Evolutionary conservation across 192 early-diverging fungal genomes (phyloP).

Genomic region (Coemansia sp.): DNA sequence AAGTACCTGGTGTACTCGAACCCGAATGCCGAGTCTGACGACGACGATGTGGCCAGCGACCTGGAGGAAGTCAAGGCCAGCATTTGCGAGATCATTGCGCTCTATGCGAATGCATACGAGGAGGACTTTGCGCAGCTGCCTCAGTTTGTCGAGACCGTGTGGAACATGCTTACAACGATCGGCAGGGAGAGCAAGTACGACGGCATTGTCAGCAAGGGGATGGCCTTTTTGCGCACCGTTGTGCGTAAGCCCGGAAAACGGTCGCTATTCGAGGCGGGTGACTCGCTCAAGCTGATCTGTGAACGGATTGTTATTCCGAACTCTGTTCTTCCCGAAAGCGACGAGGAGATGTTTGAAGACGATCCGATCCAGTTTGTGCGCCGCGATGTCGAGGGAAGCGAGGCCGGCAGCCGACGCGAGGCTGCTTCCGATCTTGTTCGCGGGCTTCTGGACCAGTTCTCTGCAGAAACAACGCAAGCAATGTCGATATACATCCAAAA

Average conservation of each 20-base stretch:
- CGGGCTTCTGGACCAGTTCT: slow-evolving; percentile 87
- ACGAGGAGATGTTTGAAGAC: slow-evolving; percentile 96
- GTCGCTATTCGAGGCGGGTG: slow-evolving; percentile 71
- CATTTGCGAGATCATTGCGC: slow-evolving; percentile 91
- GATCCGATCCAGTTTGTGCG: slow-evolving; percentile 96
- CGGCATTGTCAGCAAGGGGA: slow-evolving; percentile 83
- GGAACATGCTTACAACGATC: slow-evolving; percentile 80
- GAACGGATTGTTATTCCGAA: slow-evolving; percentile 93
- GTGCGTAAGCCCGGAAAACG: slow-evolving; percentile 74
- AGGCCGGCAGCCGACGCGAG: slow-evolving; percentile 89
- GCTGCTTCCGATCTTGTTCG: slow-evolving; percentile 91
- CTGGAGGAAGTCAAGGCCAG: slow-evolving; percentile 88
- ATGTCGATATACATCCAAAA: slow-evolving; percentile 75
- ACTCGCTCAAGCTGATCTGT: slow-evolving; percentile 80
- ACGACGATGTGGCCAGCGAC: slow-evolving; percentile 82
- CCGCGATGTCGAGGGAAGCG: slow-evolving; percentile 89
- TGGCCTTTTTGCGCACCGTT: slow-evolving; percentile 87
- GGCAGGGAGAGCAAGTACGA: slow-evolving; percentile 79
- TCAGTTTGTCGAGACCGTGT: slow-evolving; percentile 86
- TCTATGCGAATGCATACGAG: slow-evolving; percentile 90
- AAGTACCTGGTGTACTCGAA: slow-evolving; percentile 88
- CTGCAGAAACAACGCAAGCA: slow-evolving; percentile 81
- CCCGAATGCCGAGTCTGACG: slow-evolving; percentile 67
- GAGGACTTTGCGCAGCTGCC: slow-evolving; percentile 83
- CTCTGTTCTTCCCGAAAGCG: slow-evolving; percentile 79